A percentile compares a stretch with the other conserved stretches of the same genome.
phyloP scores from a whole-genome alignment of 2,329 filamentous ascomycete species.

The Paecilomyces niveus region DNA sequence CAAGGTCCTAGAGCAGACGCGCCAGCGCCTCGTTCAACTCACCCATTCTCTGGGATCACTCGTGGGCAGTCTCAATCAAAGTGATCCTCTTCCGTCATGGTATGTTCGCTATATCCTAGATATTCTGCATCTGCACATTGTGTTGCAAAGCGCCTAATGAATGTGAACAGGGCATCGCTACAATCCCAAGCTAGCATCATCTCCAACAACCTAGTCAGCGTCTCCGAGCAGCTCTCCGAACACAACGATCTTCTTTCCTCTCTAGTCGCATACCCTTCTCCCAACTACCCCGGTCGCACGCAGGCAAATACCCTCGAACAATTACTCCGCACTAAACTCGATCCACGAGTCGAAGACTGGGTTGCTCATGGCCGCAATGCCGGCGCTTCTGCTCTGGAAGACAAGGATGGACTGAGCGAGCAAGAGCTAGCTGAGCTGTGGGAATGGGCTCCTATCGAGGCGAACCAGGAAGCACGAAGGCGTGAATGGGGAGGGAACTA shows the following conservation, averaged over 20 bases:
- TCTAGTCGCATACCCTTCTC: constrained; percentile 67
- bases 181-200: constrained; percentile 67
- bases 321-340: constrained; percentile 75
- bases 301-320: constrained; percentile 56
- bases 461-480: constrained; percentile 38
- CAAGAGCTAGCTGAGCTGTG: constrained; percentile 54
- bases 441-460: constrained; percentile 47
- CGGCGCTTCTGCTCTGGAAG: constrained; percentile 7
- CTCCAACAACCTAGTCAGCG: constrained; percentile 60
- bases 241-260: constrained; percentile 62
- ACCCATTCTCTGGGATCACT: constrained; percentile 62
- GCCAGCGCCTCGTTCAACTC: constrained; percentile 61
- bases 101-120: constrained; percentile 30
- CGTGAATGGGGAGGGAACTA: constrained; percentile 58
- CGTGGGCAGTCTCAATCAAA: constrained; percentile 52
- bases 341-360: constrained; percentile 68
- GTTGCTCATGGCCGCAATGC: constrained; percentile 56
- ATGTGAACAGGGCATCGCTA: constrained; percentile 53
- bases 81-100: constrained; percentile 62
- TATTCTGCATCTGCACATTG: neutral
- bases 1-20: constrained; percentile 63
- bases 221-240: constrained; percentile 58
- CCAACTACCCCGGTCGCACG: constrained; percentile 64
- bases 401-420: constrained; percentile 27
- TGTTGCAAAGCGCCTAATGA: neutral